phyloP scores from a whole-genome alignment of 495 filamentous ascomycete species.

The Penicillium malachiteum region DNA sequence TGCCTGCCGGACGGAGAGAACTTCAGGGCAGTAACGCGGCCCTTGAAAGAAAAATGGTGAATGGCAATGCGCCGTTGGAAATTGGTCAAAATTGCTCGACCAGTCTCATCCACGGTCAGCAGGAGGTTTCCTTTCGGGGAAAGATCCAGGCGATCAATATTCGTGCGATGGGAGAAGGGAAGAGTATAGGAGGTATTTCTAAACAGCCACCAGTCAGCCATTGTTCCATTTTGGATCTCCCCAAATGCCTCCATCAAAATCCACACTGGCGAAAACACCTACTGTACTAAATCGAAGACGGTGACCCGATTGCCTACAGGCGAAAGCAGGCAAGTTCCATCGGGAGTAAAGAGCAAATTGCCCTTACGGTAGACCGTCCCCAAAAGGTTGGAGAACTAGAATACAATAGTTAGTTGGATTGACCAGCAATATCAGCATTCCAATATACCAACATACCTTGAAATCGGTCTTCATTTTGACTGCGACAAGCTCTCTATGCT shows the following conservation, averaged over 20 bases:
- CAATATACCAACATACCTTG: slow-evolving; percentile 54
- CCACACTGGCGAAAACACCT: slow-evolving; percentile 28
- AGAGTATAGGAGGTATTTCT: slow-evolving; percentile 97
- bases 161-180: slow-evolving; percentile 89
- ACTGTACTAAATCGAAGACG: slow-evolving; percentile 96
- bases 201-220: not conserved
- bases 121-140: slow-evolving; percentile 87
- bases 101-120: slow-evolving; percentile 91
- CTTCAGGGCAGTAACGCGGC: slow-evolving; percentile 74
- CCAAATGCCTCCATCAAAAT: not conserved
- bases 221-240: no score
- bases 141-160: slow-evolving; percentile 83
- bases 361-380: slow-evolving; percentile 97
- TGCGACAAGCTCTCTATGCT: slow-evolving; percentile 25
- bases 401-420: not conserved
- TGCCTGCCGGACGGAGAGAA: slow-evolving; percentile 90
- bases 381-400: slow-evolving; percentile 87
- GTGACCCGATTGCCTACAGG: slow-evolving; percentile 95
- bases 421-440: no score
- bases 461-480: slow-evolving; percentile 92
- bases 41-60: slow-evolving; percentile 91
- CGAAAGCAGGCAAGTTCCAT: slow-evolving; percentile 94
- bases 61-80: slow-evolving; percentile 79
- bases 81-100: slow-evolving; percentile 87
- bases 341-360: slow-evolving; percentile 93